phyloP scores from a whole-genome alignment of 2,329 filamentous ascomycete species.

The Ceratocystis huliohia region DNA sequence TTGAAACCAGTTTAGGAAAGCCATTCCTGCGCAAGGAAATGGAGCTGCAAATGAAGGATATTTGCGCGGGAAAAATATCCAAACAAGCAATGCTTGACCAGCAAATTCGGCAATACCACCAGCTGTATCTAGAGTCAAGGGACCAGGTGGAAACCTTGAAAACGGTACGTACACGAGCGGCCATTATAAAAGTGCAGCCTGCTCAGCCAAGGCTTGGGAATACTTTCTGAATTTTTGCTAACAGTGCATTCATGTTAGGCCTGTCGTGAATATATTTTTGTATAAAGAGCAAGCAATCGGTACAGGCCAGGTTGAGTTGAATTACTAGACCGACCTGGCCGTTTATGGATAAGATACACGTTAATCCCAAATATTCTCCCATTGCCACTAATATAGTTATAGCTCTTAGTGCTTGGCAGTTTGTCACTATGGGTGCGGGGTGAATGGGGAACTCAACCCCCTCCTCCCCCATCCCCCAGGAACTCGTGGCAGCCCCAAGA shows the following conservation, averaged over 20 bases:
- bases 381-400: too few species aligned
- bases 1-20: constrained; percentile 86
- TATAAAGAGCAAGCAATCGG: neutral
- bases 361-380: too few species aligned
- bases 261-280: constrained; percentile 6
- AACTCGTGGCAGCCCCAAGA: too few species aligned
- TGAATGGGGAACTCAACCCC: too few species aligned
- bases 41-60: constrained; percentile 93
- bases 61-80: constrained; percentile 75
- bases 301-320: neutral
- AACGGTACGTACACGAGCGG: constrained; percentile 35
- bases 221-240: neutral
- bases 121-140: constrained; percentile 71
- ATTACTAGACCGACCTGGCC: too few species aligned
- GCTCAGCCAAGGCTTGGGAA: neutral
- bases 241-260: neutral
- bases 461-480: too few species aligned
- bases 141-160: constrained; percentile 58
- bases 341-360: too few species aligned
- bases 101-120: constrained; percentile 74
- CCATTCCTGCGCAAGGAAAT: constrained; percentile 96
- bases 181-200: neutral
- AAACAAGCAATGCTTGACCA: constrained; percentile 64
- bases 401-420: too few species aligned
- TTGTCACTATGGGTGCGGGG: too few species aligned